phyloP scores from a whole-genome alignment of 345 rosid genomes.

The Populus nigra region DNA sequence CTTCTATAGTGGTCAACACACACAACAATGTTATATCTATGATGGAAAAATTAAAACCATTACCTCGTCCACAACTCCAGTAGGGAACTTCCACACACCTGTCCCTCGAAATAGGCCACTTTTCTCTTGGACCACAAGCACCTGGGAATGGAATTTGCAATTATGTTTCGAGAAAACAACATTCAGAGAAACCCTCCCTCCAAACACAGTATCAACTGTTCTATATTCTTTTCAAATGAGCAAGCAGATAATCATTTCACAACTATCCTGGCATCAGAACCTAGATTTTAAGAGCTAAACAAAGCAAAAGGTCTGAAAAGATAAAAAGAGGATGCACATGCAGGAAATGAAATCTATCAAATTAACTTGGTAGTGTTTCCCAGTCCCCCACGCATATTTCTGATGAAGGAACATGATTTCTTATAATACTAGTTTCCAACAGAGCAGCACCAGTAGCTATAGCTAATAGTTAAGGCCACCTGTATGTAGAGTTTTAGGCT shows the following conservation, averaged over 20 bases:
- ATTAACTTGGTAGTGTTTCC: neutral
- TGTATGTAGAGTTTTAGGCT: neutral
- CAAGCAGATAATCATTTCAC: neutral
- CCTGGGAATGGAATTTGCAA: slow-evolving; percentile 33
- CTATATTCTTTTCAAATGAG: neutral
- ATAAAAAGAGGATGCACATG: neutral
- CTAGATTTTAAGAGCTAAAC: neutral
- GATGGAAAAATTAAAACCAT: neutral
- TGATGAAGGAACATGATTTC: neutral
- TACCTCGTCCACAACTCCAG: slow-evolving; percentile 83
- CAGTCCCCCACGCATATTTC: neutral
- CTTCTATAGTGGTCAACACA: slow-evolving; percentile 1
- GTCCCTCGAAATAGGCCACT: slow-evolving; percentile 49
- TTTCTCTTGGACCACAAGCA: slow-evolving; percentile 81
- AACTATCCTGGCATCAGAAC: neutral
- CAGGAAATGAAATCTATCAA: neutral
- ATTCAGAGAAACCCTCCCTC: neutral
- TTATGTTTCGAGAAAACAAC: neutral
- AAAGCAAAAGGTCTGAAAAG: neutral
- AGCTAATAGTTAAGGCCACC: neutral
- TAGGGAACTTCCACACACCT: slow-evolving; percentile 85
- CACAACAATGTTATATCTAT: neutral
- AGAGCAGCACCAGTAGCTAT: neutral
- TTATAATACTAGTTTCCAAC: neutral
- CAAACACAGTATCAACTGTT: neutral